Base-by-base conservation (phyloP, 768 basidiomycete species). In the Hericium alpestre region DNA sequence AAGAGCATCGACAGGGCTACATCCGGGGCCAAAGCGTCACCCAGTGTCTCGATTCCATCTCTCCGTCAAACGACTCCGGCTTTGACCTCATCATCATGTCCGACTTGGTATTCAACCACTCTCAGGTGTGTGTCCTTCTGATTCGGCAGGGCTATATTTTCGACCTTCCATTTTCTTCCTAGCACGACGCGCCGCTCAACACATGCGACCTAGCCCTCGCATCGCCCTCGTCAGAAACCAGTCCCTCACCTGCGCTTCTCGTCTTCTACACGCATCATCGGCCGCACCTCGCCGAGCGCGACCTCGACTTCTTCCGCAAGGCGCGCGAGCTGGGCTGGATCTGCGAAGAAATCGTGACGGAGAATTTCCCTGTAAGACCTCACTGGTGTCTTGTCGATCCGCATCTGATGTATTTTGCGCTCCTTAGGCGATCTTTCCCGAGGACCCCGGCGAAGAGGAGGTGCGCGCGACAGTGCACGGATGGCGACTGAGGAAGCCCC, bases 71-170 rank as follows among this genome's bases (percentile, higher is more conserved):
- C 8, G 62, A 66, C 4, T 27, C 61, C 6, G 59, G 57, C 38
- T 97, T 90, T 64, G 83, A 95, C 64, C 65, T 95, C 20, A 78
- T 97, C 55, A 83, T 98, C 59, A 75, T 97, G 56, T 94, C 92
- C 1, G 94, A 98, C 70, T 81, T 98, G 38, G 81, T 97, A 38
- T 96, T 95, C 71, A 96, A 94, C 63, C 93, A 95, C 64, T 93
- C 93, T 1, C 91, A 94, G 74, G 91, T 87, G n/a, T n/a, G n/a
- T n/a, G n/a, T n/a, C 50, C 27, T 48, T 40, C 27, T 20, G 25
- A 46, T 54, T 15, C 10, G 12, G 51, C 4, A 16, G 16, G 37
- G 54, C 50, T 61, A 43, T 63, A 57, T n/a, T 63, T 13, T 27
- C n/a, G 18, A 8, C 27, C 47, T 10, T 27, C 25, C n/a, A 4